A percentile compares a stretch with the other conserved stretches of the same genome.
Conservation (phyloP, 2,329 filamentous ascomycete species). For the Hypoxylon rubiginosum region DNA sequence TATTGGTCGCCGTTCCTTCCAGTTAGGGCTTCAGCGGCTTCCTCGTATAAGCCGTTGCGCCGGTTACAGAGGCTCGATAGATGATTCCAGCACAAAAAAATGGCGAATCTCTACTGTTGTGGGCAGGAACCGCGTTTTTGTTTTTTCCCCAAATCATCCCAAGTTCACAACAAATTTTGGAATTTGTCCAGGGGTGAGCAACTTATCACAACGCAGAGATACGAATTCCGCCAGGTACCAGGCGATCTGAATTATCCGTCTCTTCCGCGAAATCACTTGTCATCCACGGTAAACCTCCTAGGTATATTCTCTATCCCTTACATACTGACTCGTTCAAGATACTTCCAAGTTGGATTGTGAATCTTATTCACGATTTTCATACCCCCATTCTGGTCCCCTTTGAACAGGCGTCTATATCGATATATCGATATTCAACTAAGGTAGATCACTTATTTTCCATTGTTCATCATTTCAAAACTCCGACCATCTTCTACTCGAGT, state of each 20-base stretch:
- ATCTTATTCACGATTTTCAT: neutral
- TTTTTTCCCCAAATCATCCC: neutral
- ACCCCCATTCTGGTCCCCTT: neutral
- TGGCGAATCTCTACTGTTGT: neutral
- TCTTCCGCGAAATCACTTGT: neutral
- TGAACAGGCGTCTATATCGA: neutral
- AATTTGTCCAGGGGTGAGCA: neutral
- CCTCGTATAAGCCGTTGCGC: slow-evolving; percentile 4
- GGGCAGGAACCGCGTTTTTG: neutral
- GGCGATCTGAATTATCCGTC: neutral
- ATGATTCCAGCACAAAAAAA: neutral
- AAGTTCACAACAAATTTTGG: neutral
- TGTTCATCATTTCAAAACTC: neutral
- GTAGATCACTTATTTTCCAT: neutral
- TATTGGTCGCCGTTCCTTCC: neutral
- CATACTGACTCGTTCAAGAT: neutral
- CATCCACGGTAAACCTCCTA: neutral
- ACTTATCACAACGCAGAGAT: neutral
- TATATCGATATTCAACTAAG: too few species aligned
- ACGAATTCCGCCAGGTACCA: neutral
- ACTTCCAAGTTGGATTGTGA: neutral
- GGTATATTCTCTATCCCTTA: neutral
- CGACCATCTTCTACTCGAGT: neutral
- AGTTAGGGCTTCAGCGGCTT: neutral
- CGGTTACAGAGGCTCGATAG: neutral